These are phyloP conservation scores for Mycena sanguinolenta DNA, from an alignment of 768 basidiomycete species.

Conservation along the genomic window DNA sequence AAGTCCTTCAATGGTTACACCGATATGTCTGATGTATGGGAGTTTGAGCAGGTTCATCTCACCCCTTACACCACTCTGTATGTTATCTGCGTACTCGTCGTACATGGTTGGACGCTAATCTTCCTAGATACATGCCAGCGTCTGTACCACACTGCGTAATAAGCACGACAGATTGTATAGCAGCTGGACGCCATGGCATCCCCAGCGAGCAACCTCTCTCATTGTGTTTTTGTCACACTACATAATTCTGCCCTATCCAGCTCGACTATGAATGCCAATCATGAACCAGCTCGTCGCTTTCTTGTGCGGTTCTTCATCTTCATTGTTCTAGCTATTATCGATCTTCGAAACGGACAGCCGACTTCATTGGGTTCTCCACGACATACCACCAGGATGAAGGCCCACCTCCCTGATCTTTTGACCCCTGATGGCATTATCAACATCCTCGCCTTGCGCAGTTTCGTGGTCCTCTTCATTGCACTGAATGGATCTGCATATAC, in stretches of 20 bases:
- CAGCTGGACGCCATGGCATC: not conserved
- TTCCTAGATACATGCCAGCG: not conserved
- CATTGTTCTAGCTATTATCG: not conserved
- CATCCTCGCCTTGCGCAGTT: not conserved
- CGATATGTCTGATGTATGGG: too few relatives aligned
- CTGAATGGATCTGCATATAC: not conserved
- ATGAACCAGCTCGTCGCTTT: constrained; percentile 1
- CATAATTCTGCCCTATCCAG: not conserved
- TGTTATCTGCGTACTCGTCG: too few relatives aligned
- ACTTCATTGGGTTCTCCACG: too few relatives aligned
- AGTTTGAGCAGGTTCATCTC: too few relatives aligned
- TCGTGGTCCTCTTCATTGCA: not conserved
- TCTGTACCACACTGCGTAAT: not conserved
- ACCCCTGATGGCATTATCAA: not conserved
- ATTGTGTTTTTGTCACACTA: not conserved
- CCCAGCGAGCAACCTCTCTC: not conserved
- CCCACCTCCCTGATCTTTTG: not conserved
- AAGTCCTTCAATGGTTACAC: too few relatives aligned
- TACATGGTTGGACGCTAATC: too few relatives aligned
- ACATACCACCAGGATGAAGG: not conserved
- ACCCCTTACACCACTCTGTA: too few relatives aligned
- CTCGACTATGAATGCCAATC: not conserved
- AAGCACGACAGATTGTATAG: not conserved
- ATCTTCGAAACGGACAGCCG: not conserved
- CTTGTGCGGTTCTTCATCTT: not conserved